Evolutionary conservation across 148 eudicot species (phyloP).

Genomic region (Spergularia bocconei): DNA sequence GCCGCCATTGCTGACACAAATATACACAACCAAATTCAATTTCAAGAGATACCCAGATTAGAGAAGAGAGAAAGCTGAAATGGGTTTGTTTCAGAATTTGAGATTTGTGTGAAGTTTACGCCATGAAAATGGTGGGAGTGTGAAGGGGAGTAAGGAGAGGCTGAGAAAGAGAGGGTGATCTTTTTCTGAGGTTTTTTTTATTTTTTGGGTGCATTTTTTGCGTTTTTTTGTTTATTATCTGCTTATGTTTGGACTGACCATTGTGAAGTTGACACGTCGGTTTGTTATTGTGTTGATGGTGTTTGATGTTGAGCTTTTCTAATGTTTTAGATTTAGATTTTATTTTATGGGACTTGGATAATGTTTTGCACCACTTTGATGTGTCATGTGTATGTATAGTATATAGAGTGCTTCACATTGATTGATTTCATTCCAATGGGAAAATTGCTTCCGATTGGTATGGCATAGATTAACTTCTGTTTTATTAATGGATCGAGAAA

Average conservation of each 20-base stretch:
- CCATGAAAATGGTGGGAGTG: neutral
- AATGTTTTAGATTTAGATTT: no score
- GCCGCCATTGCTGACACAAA: slow-evolving; percentile 49
- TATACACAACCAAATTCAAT: neutral
- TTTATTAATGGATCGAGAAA: no score
- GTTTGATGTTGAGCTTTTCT: neutral
- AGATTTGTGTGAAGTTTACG: neutral
- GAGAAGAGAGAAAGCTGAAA: neutral
- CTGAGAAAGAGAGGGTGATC: neutral
- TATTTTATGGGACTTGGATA: no score
- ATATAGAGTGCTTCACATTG: no score
- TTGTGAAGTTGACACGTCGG: slow-evolving; percentile 1
- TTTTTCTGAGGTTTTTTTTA: neutral
- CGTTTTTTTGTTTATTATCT: slow-evolving; percentile 3
- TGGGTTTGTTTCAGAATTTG: neutral
- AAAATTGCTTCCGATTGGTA: no score
- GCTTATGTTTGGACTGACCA: neutral
- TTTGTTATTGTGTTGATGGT: neutral
- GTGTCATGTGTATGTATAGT: no score
- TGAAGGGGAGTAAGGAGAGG: neutral
- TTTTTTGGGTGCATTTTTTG: neutral
- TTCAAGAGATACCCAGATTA: neutral
- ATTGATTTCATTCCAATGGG: no score
- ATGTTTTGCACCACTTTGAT: no score
- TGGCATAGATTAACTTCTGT: no score